phyloP scores from a whole-genome alignment of 2,329 filamentous ascomycete genomes.

The Botryotinia globosa region DNA sequence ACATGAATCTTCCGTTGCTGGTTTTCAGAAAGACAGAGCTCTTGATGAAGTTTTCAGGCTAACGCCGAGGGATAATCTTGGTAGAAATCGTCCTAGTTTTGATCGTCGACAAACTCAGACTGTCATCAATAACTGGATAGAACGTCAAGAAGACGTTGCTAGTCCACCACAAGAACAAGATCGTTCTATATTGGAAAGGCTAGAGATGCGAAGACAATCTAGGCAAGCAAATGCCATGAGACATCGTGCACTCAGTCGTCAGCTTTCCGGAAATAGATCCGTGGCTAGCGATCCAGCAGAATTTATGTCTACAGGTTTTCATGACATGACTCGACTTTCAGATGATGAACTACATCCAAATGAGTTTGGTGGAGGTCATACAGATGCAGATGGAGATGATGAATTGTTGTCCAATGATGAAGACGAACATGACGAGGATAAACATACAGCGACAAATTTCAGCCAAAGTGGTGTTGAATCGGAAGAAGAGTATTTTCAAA shows the following conservation, averaged over 20 bases:
- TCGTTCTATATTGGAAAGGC: conserved; percentile 53
- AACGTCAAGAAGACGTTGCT: conserved; percentile 56
- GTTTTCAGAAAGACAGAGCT: conserved; percentile 84
- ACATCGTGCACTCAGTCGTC: conserved; percentile 25
- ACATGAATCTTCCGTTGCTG: conserved; percentile 82
- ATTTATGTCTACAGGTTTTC: conserved; percentile 48
- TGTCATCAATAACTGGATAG: conserved; percentile 90
- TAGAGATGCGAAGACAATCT: conserved; percentile 47
- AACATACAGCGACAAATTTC: conserved; percentile 33
- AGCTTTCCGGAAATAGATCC: conserved; percentile 52
- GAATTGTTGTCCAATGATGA: conserved; percentile 83
- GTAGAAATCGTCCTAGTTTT: conserved; percentile 57
- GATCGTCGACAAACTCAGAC: conserved; percentile 73
- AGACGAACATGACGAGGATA: conserved; percentile 54
- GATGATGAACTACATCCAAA: conserved; percentile 16
- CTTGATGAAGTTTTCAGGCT: conserved; percentile 87
- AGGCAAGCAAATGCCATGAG: conserved; percentile 30
- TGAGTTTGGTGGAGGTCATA: conserved; percentile 49
- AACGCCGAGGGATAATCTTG: conserved; percentile 61
- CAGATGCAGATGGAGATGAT: conserved; percentile 69
- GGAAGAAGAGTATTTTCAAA: conserved; percentile 54
- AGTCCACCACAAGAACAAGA: conserved; percentile 60
- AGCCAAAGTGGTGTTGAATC: conserved; percentile 43
- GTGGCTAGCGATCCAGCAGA: conserved; percentile 63
- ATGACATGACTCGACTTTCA: conserved; percentile 23